phyloP scores from a whole-genome alignment of 306 rosid species.

The Fragaria nilgerrensis region DNA sequence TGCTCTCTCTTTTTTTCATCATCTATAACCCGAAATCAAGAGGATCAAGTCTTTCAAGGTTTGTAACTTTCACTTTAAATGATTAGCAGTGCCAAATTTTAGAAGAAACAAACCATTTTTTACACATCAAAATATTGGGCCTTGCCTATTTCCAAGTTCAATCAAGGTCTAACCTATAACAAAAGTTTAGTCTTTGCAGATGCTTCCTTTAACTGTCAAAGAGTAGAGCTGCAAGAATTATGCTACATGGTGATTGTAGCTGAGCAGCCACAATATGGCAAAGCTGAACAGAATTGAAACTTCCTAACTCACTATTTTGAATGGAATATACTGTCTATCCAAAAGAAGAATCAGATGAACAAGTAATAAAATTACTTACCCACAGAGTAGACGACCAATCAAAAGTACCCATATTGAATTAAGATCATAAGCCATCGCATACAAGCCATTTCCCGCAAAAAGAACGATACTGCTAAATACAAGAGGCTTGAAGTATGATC shows the following conservation, averaged over 20 bases:
- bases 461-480: conserved; percentile 89
- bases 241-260: background rate
- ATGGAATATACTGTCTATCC: background rate
- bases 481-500: conserved; percentile 89
- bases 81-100: background rate
- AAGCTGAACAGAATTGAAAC: background rate
- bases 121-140: background rate
- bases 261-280: background rate
- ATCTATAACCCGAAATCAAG: background rate
- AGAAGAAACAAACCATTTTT: background rate
- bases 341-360: conserved; percentile 20
- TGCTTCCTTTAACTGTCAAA: background rate
- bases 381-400: conserved; percentile 91
- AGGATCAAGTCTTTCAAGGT: background rate
- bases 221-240: background rate
- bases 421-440: conserved; percentile 88
- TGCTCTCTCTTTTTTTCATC: background rate
- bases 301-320: background rate
- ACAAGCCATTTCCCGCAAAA: conserved; percentile 68
- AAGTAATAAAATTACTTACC: conserved; percentile 55
- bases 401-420: conserved; percentile 85
- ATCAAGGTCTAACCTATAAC: conserved; percentile 5
- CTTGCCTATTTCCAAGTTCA: background rate
- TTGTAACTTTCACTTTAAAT: background rate
- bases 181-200: background rate